Base-by-base conservation (phyloP, 192 early-diverging fungal genomes). In the Dispira parvispora region DNA sequence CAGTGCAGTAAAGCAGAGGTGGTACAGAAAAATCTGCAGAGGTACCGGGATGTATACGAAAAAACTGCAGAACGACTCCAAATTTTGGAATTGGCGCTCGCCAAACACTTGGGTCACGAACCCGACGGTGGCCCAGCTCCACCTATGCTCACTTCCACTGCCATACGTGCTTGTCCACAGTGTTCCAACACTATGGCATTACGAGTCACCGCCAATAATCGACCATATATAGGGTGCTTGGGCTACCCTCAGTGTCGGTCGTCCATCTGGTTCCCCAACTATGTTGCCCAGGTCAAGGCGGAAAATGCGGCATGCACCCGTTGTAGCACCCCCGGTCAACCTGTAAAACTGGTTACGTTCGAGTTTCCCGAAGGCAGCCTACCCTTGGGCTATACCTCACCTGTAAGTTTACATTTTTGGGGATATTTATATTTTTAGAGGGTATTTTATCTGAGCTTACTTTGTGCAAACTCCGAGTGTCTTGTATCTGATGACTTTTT, bases 21-120 rank as follows among this genome's bases (percentile, higher is more conserved):
- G 0, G 64, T 94, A 1, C 63, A 67, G 18, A 80, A 90, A 46
- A 78, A 73, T 28, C 67, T 93, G 16, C 64, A 70, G 3, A 74
- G 83, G 71, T 97, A 97, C 72, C 60, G 71, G 53, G 72, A 76
- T 1, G 88, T 92, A 13, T 97, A 85, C 71, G 52, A 67, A 1
- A 75, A 67, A 28, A 77, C 80, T 8, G 70, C 61, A 3, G 43
- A 63, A 9, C 79, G 84, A 26, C 67, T 77, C 11, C 69, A 63
- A 10, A 71, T 63, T 50, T 74, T 86, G 28, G 78, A 77, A 50
- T 63, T 57, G 16, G 74, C 61, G 10, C 71, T 79, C 66, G 61
- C 58, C 45, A 68, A 68, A 46, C 68, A 65, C 56, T 63, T 79
- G 27, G 67, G 67, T 28, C 63, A 69, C 23, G 60, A 63, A 2